A percentile compares a stretch with the other conserved stretches of the same genome.
phyloP scores from a whole-genome alignment of 31 red algal genomes.

The Asparagopsis taxiformis region DNA sequence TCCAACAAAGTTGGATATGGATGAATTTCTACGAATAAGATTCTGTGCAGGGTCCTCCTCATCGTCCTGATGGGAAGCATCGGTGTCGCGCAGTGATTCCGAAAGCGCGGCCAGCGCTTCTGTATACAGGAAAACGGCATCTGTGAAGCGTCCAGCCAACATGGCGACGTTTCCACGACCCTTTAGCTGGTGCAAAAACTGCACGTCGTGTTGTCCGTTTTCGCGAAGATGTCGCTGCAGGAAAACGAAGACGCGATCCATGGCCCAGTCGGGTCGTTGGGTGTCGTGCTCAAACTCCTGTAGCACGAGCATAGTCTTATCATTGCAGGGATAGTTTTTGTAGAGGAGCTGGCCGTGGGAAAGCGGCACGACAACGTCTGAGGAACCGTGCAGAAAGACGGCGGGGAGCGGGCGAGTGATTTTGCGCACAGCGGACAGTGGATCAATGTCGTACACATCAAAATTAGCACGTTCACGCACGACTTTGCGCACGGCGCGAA shows the following conservation, averaged over 20 bases:
- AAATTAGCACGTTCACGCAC: constrained; percentile 75
- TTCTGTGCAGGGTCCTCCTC: background rate
- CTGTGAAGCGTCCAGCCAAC: constrained; percentile 63
- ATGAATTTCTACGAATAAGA: constrained; percentile 28
- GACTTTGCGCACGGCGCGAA: constrained; percentile 72
- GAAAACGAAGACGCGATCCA: constrained; percentile 67
- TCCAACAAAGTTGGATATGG: constrained; percentile 26
- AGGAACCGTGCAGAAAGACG: constrained; percentile 68
- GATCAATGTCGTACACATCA: constrained; percentile 80
- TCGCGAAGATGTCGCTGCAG: constrained; percentile 51
- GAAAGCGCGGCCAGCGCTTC: constrained; percentile 55
- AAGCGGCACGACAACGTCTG: constrained; percentile 73
- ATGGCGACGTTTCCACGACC: constrained; percentile 70
- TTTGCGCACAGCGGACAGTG: constrained; percentile 45
- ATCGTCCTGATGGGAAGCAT: constrained; percentile 3
- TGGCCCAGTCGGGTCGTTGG: constrained; percentile 48
- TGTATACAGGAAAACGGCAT: constrained; percentile 52
- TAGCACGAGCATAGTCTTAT: constrained; percentile 69
- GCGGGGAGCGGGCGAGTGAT: constrained; percentile 35
- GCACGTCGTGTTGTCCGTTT: constrained; percentile 10
- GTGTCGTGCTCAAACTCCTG: constrained; percentile 67
- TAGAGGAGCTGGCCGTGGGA: constrained; percentile 58
- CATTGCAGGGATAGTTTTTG: constrained; percentile 41
- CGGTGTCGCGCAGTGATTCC: constrained; percentile 16
- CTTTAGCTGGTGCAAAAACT: constrained; percentile 46